Conservation (phyloP, 495 filamentous ascomycete species). For the Tuber calosporum region DNA sequence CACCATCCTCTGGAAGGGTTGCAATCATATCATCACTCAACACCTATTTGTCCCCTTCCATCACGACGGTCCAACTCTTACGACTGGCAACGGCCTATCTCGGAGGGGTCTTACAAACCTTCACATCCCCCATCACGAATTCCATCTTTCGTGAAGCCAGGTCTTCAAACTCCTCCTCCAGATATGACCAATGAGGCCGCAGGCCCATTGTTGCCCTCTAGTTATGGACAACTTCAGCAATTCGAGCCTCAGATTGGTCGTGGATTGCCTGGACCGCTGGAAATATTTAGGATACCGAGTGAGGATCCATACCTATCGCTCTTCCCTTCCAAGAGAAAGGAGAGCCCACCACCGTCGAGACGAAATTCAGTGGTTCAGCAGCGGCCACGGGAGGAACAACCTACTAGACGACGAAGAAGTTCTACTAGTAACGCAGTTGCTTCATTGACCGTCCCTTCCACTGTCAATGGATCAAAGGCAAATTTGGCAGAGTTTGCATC, state of each 20-base stretch:
- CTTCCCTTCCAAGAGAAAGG: slow-evolving; percentile 23
- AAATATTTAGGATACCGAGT: slow-evolving; percentile 23
- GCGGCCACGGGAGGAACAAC: slow-evolving; percentile 19
- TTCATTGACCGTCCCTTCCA: slow-evolving; percentile 52
- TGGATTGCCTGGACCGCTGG: slow-evolving; percentile 29
- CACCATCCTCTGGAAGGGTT: slow-evolving; percentile 37
- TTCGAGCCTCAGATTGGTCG: slow-evolving; percentile 38
- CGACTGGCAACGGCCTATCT: neutral
- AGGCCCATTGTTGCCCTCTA: slow-evolving; percentile 24
- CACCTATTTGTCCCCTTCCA: neutral
- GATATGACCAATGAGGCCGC: slow-evolving; percentile 34
- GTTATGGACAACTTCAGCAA: slow-evolving; percentile 35
- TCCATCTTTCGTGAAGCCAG: slow-evolving; percentile 27
- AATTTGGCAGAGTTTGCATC: slow-evolving; percentile 75
- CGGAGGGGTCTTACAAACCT: slow-evolving; percentile 4
- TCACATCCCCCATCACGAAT: slow-evolving; percentile 20
- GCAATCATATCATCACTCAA: slow-evolving; percentile 19
- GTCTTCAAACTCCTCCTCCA: slow-evolving; percentile 38
- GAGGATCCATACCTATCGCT: slow-evolving; percentile 15
- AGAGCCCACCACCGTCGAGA: slow-evolving; percentile 27
- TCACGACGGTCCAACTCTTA: neutral
- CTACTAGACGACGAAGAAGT: slow-evolving; percentile 19
- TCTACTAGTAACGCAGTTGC: slow-evolving; percentile 25
- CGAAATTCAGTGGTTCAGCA: slow-evolving; percentile 26
- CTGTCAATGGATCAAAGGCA: slow-evolving; percentile 66